Evolutionary conservation across 768 basidiomycete genomes (phyloP).

Genomic region (Neoboletus subvelutipes): DNA sequence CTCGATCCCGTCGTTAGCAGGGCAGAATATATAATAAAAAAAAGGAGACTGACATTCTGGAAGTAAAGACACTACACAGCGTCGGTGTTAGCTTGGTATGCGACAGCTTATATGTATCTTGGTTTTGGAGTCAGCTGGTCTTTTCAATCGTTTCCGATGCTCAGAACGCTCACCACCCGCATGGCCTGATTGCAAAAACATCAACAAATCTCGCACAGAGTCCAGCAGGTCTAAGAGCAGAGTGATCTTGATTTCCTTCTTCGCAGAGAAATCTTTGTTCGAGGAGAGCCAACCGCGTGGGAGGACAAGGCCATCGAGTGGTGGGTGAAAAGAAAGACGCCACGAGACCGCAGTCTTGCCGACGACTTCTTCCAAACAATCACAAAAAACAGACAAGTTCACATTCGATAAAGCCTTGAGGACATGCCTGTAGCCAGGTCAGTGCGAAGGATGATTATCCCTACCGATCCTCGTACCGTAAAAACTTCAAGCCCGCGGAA

Average conservation of each 20-base stretch:
- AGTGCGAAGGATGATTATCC: neutral
- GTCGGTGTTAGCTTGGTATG: constrained; percentile 6
- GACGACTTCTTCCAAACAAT: constrained; percentile 50
- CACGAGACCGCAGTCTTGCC: constrained; percentile 39
- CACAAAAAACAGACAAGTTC: constrained; percentile 49
- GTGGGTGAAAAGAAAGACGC: constrained; percentile 16
- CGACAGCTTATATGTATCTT: constrained; percentile 7
- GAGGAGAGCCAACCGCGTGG: constrained; percentile 51
- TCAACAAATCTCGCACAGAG: constrained; percentile 25
- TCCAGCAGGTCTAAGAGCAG: constrained; percentile 12
- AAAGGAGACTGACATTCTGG: constrained; percentile 40
- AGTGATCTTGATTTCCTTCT: constrained; percentile 10
- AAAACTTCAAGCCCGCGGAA: constrained; percentile 37
- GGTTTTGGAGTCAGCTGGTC: neutral
- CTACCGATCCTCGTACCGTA: constrained; percentile 32
- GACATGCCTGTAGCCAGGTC: constrained; percentile 41
- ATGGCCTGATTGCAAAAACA: constrained; percentile 29
- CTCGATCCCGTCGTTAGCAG: neutral
- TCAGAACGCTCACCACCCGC: constrained; percentile 21
- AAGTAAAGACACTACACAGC: constrained; percentile 40
- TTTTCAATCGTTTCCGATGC: neutral
- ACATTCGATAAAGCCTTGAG: constrained; percentile 36
- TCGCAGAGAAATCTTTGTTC: constrained; percentile 12
- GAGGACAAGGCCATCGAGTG: constrained; percentile 48
- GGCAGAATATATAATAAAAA: too few relatives aligned